Base-by-base conservation (phyloP, 176 grass and related monocot species). In the Pontederia paniculata region DNA sequence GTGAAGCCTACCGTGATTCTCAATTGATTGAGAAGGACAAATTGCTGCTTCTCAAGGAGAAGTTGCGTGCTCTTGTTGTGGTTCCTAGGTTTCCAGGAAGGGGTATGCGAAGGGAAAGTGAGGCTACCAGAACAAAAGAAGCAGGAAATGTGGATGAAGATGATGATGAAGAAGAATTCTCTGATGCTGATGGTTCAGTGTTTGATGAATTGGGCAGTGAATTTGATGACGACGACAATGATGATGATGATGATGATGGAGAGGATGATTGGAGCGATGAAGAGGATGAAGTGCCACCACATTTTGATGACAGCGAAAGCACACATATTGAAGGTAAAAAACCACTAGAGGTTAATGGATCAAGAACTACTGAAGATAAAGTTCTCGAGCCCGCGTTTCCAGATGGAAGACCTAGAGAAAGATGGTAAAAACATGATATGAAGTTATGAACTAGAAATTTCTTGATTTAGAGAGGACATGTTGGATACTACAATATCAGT, bases 41-140 rank as follows among this genome's bases (percentile, higher is more conserved):
- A 48, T 77, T 97, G 44, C 68, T 90, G 19, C 21, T 98, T 54
- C 70, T 98, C 10, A 91, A 98, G 93, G 93, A 98, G 72, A 98
- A 98, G 78, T 74, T 98, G 86, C 76, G 93, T 64, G 80, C 82
- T 52, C 77, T 98, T 28, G 83, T 98, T 13, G 71, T 53, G 1
- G 65, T 91, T 17, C 77, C 83, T 9, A 79, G 86, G 42, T 88
- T 91, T 50, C 65, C 66, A 5, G 58, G 74, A 55, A 72, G 77
- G 12, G 60, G 23, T 13, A 17, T 10, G 0, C 62, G 41, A 18
- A 63, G 23, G 50, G 57, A 48, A 49, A 50, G 63, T 17, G 71
- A 66, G 44, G 74, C 70, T 37, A 47, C 45, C 37, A 69, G 62
- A 44, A 79, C 41, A 42, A 69, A 80, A 69, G 66, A 62, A 37